phyloP scores from a whole-genome alignment of 139 green algal species.

The Monoraphidium neglectum region DNA sequence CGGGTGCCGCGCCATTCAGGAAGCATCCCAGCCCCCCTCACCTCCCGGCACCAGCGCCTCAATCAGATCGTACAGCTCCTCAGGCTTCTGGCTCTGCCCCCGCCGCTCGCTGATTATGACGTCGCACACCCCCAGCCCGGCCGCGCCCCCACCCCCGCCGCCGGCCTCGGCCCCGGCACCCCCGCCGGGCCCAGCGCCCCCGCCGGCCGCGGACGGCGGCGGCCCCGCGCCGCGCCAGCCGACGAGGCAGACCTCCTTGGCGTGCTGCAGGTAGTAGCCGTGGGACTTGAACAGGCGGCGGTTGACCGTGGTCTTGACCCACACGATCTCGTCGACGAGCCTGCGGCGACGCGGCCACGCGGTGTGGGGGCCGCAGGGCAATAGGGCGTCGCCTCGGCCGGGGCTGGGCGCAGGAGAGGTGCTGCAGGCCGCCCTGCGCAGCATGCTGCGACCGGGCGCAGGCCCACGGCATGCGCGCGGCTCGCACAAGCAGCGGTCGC shows the following conservation, averaged over 20 bases:
- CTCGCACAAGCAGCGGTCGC: too few species aligned
- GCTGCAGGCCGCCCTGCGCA: too few species aligned
- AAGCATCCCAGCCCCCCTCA: constrained; percentile 1
- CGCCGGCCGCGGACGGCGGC: too few species aligned
- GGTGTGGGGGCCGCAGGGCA: too few species aligned
- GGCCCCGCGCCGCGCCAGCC: constrained; percentile 8
- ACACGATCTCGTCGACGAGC: constrained; percentile 95
- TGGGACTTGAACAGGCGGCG: constrained; percentile 90
- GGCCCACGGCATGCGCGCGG: too few species aligned
- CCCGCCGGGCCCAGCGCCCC: too few species aligned
- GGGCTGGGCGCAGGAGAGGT: too few species aligned
- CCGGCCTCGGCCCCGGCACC: constrained; percentile 34
- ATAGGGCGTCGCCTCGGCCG: too few species aligned
- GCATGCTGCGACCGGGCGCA: too few species aligned
- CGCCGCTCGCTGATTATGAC: constrained; percentile 88
- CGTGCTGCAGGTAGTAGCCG: constrained; percentile 96
- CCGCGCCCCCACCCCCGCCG: constrained; percentile 20
- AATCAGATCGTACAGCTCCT: constrained; percentile 96
- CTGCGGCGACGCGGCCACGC: constrained; percentile 49
- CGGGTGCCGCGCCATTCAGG: too few species aligned
- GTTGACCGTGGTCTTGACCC: constrained; percentile 96
- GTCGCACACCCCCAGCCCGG: constrained; percentile 60
- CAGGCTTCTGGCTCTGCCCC: constrained; percentile 95
- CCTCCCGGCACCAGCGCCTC: constrained; percentile 88
- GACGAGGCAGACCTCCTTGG: constrained; percentile 74